A percentile compares a stretch with the other conserved stretches of the same genome.
Conservation (phyloP, 2,329 filamentous ascomycete genomes). For the Penicillium oxalicum region DNA sequence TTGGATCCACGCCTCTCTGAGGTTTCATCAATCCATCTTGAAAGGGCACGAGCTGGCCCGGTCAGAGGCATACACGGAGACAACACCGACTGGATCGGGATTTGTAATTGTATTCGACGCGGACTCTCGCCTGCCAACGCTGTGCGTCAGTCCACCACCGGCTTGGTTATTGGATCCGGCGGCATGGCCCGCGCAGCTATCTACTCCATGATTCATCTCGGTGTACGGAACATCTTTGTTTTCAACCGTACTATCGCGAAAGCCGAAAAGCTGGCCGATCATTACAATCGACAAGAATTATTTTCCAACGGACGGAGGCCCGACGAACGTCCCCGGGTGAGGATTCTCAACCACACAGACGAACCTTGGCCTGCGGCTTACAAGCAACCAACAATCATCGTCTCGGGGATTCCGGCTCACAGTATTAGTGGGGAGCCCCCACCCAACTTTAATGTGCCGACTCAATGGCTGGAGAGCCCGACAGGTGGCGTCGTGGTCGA, state of each 20-base stretch:
- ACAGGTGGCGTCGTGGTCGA: constrained; percentile 39
- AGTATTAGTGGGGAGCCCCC: constrained; percentile 32
- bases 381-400: constrained; percentile 35
- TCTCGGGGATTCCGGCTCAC: constrained; percentile 35
- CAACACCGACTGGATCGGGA: constrained; percentile 78
- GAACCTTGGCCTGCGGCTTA: constrained; percentile 30
- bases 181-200: constrained; percentile 40
- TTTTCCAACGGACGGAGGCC: constrained; percentile 13
- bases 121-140: constrained; percentile 68
- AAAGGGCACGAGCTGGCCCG: constrained; percentile 59
- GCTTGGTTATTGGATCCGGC: constrained; percentile 59
- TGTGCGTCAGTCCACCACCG: constrained; percentile 51
- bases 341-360: constrained; percentile 23
- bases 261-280: constrained; percentile 30
- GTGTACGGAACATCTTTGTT: constrained; percentile 35
- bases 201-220: constrained; percentile 36
- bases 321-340: constrained; percentile 21
- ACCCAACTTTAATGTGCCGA: constrained; percentile 31
- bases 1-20: constrained; percentile 51
- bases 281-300: constrained; percentile 33
- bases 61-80: constrained; percentile 68
- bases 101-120: constrained; percentile 64
- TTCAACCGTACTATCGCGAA: constrained; percentile 34
- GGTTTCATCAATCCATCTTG: constrained; percentile 49
- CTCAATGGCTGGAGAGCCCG: constrained; percentile 35